Percentiles rank a stretch among this genome's conserved stretches.
phyloP scores from a whole-genome alignment of 2,329 filamentous ascomycete species.

The Paecilomyces sp. region DNA sequence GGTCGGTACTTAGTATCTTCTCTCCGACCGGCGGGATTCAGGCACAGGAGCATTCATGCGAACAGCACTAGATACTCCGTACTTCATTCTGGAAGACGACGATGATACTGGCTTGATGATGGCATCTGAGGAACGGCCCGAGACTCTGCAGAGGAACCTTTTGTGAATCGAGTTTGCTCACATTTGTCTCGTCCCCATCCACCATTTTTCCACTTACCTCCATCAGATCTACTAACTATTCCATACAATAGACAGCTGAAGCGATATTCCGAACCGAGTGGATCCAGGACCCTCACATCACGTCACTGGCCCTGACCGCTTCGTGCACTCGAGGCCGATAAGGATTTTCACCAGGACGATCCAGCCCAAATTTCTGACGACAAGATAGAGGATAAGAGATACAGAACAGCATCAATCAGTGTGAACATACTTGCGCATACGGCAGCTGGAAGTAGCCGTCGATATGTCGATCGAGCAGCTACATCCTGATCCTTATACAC shows the following conservation, averaged over 20 bases:
- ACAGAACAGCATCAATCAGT: not conserved
- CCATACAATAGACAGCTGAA: not conserved
- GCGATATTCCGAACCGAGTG: not conserved
- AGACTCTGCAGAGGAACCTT: not conserved
- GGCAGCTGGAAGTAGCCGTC: not conserved
- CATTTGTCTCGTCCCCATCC: not conserved
- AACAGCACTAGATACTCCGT: too few species aligned
- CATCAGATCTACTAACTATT: not conserved
- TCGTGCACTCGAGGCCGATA: not conserved
- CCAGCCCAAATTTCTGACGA: not conserved
- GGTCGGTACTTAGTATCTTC: not conserved
- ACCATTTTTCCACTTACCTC: not conserved
- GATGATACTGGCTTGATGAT: not conserved
- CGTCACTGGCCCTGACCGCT: not conserved
- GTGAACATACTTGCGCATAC: not conserved
- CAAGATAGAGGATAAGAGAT: not conserved
- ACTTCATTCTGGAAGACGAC: not conserved
- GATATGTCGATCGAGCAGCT: not conserved
- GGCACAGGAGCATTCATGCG: not conserved
- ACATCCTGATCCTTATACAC: not conserved
- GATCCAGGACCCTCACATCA: not conserved
- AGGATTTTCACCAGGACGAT: not conserved
- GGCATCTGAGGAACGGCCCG: not conserved
- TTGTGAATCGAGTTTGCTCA: not conserved
- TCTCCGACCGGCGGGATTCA: not conserved